Percentiles rank a stretch among this genome's conserved stretches.
These are phyloP conservation scores for Ascomycota sp. DNA, from an alignment of 2,329 filamentous ascomycete genomes.

Conservation along the genomic window DNA sequence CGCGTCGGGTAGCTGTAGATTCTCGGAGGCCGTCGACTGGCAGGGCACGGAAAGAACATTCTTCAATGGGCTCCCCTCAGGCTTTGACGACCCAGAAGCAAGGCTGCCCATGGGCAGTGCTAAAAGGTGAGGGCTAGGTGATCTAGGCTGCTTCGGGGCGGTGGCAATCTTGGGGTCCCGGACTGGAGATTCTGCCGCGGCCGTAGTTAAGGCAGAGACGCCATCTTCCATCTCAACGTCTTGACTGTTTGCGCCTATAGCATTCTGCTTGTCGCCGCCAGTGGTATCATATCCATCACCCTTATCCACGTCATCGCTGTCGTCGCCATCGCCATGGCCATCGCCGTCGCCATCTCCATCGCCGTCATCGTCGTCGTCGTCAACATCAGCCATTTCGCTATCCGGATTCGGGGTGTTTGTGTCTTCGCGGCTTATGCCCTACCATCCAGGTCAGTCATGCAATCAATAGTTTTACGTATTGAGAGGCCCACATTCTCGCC, in stretches of 20 bases:
- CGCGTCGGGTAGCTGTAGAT: slow-evolving; percentile 1
- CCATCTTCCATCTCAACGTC: slow-evolving; percentile 18
- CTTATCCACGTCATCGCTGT: slow-evolving; percentile 17
- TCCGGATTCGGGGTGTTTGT: slow-evolving; percentile 25
- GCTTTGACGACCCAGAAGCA: slow-evolving; percentile 11
- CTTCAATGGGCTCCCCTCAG: slow-evolving; percentile 32
- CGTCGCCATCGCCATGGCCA: slow-evolving; percentile 25
- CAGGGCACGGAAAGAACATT: slow-evolving; percentile 28
- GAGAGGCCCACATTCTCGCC: slow-evolving; percentile 17
- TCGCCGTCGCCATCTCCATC: slow-evolving; percentile 27
- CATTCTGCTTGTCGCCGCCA: slow-evolving; percentile 14
- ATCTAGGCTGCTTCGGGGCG: slow-evolving; percentile 6
- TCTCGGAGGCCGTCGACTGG: slow-evolving; percentile 9
- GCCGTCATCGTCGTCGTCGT: slow-evolving; percentile 23
- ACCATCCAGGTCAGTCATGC: not conserved
- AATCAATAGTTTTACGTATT: not conserved
- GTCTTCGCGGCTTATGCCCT: slow-evolving; percentile 22
- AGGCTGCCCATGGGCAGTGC: slow-evolving; percentile 10
- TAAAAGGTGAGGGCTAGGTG: slow-evolving; percentile 12
- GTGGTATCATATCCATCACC: slow-evolving; percentile 24
- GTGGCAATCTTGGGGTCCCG: slow-evolving; percentile 10
- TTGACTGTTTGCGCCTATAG: slow-evolving; percentile 17
- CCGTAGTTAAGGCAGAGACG: slow-evolving; percentile 8
- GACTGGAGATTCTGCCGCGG: slow-evolving; percentile 4
- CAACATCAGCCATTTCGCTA: slow-evolving; percentile 32